These are phyloP conservation scores for Fusarium pseudonygamai DNA, from an alignment of 2,329 filamentous ascomycete genomes.

Conservation along the genomic window DNA sequence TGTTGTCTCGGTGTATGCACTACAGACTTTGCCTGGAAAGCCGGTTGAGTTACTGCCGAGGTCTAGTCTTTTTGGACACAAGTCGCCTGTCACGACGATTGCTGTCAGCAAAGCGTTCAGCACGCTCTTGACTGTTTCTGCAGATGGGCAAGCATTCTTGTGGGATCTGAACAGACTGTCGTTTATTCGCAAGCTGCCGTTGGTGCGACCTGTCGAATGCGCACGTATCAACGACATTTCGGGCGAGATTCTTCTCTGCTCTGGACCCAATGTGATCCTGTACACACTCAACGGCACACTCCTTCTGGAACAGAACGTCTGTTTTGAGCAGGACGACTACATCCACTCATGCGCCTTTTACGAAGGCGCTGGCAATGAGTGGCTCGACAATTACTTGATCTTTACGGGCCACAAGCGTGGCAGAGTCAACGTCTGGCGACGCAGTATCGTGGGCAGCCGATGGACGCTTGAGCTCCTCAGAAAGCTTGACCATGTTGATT, in stretches of 20 bases:
- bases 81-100: constrained; percentile 81
- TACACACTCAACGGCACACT: constrained; percentile 90
- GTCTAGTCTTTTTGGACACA: constrained; percentile 89
- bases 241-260: constrained; percentile 88
- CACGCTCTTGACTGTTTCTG: constrained; percentile 83
- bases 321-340: constrained; percentile 74
- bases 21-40: constrained; percentile 71
- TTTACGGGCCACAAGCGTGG: constrained; percentile 90
- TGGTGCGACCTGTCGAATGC: constrained; percentile 70
- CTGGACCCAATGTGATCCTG: constrained; percentile 76
- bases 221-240: constrained; percentile 90
- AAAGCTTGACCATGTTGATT: constrained; percentile 81
- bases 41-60: constrained; percentile 81
- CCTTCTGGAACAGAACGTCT: constrained; percentile 84
- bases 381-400: constrained; percentile 85
- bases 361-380: constrained; percentile 89
- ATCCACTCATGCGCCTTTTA: constrained; percentile 90
- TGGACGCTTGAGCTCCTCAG: constrained; percentile 85
- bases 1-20: constrained; percentile 84
- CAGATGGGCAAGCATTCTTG: constrained; percentile 83
- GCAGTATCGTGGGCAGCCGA: constrained; percentile 63
- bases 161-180: constrained; percentile 95
- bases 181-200: constrained; percentile 79
- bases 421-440: constrained; percentile 80
- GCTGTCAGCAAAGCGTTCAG: constrained; percentile 90